These are phyloP conservation scores for Paecilomyces fulvus DNA, from an alignment of 2,329 filamentous ascomycete species.

Conservation along the genomic window DNA sequence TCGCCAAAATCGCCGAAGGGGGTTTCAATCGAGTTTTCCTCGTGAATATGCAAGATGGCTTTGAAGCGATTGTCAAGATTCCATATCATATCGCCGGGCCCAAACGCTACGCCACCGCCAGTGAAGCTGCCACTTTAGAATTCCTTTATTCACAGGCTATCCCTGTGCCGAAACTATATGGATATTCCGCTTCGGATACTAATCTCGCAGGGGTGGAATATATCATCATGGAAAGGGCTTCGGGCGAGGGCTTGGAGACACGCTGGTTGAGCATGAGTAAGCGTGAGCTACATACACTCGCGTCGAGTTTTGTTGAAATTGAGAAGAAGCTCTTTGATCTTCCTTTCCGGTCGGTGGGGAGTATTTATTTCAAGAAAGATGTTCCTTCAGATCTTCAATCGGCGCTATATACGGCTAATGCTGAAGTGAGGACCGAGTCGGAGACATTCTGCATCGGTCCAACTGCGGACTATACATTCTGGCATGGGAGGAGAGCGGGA, in stretches of 20 bases:
- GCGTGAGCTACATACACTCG: constrained; percentile 7
- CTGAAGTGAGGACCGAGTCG: constrained; percentile 9
- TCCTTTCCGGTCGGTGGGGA: constrained; percentile 10
- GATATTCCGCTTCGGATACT: constrained; percentile 11
- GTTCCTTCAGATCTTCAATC: constrained; percentile 9
- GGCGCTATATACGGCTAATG: constrained; percentile 8
- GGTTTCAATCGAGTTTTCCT: constrained; percentile 30
- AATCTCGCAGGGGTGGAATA: constrained; percentile 20
- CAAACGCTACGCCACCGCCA: constrained; percentile 22
- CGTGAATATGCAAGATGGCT: constrained; percentile 21
- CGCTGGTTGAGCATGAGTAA: constrained; percentile 8
- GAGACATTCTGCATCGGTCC: constrained; percentile 13
- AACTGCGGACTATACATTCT: constrained; percentile 9
- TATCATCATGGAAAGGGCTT: constrained; percentile 16
- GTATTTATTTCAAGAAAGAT: constrained; percentile 12
- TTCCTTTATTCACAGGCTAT: constrained; percentile 15
- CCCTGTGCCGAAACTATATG: constrained; percentile 13
- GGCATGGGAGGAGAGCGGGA: constrained; percentile 4
- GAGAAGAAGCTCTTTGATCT: constrained; percentile 13
- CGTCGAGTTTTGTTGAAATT: constrained; percentile 11
- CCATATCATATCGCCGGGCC: constrained; percentile 25
- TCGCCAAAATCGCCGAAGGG: constrained; percentile 28
- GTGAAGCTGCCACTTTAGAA: constrained; percentile 30
- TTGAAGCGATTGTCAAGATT: constrained; percentile 22
- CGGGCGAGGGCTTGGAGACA: constrained; percentile 10